Evolutionary conservation across 2,329 filamentous ascomycete genomes (phyloP), one percentile per base, ranked within the genome.

Genomic region (Fusarium domesticum): DNA sequence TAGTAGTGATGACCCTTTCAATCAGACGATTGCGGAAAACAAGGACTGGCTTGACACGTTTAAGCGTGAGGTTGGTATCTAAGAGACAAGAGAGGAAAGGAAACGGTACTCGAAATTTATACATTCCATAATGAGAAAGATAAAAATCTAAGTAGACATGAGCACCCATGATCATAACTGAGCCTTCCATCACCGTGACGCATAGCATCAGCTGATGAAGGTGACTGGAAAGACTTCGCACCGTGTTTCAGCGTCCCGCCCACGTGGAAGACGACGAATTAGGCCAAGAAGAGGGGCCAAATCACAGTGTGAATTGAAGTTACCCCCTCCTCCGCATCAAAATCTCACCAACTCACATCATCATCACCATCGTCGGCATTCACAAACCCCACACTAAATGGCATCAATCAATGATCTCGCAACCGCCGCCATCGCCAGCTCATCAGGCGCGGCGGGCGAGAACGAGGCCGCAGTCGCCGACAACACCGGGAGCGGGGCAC

Each of bases 401-500:
- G 64, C 71, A 25, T 76, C 74, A 6, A 76, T 76, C 47, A 75
- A 74, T 53, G 73, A 77, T 44, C 66, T 75, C 30, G 73, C 73
- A 16, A 70, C 70, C 16, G 73, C 72, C 38, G 73, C 73, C 25
- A 73, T 73, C 18, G 70, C 71, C 35, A 66, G 67, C 28, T 69
- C 70, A 10, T 66, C 65, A n/a, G 56, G 30, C 16, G 17, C 34
- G 20, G n/a, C 25, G 11, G 39, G 38, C 5, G 38, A 47, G 43
- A 38, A 14, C 19, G 37, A 35, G 4, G 37, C 37, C 35, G 42
- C 20, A 56, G 61, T 42, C 39, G 58, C 37, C 42, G 30, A 42
- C 34, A 31, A 49, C 23, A 37, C 20, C 12, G 38, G 18, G 12
- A n/a, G 17, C 16, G 38, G 18, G 11, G 11, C 28, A 14, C 17